Percentiles rank a stretch among this genome's conserved stretches.
These are phyloP conservation scores for Neonectria magnoliae DNA, from an alignment of 2,329 filamentous ascomycete genomes.

Conservation along the genomic window DNA sequence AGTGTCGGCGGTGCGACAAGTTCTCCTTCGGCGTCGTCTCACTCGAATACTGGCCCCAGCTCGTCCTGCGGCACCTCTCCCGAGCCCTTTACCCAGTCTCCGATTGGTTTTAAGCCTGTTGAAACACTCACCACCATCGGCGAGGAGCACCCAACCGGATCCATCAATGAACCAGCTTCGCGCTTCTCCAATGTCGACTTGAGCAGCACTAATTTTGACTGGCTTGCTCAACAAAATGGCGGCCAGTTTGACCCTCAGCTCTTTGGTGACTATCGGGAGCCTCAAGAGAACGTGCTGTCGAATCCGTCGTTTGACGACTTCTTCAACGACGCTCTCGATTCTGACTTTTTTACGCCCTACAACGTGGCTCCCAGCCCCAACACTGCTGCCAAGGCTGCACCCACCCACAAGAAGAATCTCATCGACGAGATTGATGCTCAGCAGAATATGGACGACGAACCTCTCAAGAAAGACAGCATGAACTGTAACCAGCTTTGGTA, in stretches of 20 bases:
- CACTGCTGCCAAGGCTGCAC: conserved; percentile 37
- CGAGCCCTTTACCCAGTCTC: conserved; percentile 78
- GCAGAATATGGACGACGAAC: conserved; percentile 76
- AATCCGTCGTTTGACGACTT: conserved; percentile 77
- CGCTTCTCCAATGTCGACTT: conserved; percentile 51
- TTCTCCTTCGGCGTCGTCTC: conserved; percentile 71
- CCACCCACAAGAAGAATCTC: conserved; percentile 70
- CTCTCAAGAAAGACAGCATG: conserved; percentile 68
- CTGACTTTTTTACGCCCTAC: conserved; percentile 84
- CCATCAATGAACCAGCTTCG: conserved; percentile 48
- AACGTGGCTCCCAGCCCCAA: conserved; percentile 67
- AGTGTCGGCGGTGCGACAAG: conserved; percentile 64
- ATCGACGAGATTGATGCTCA: conserved; percentile 81
- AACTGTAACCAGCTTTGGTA: conserved; percentile 96
- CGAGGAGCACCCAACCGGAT: conserved; percentile 65
- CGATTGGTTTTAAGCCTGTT: conserved; percentile 69
- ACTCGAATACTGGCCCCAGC: conserved; percentile 67
- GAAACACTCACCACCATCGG: conserved; percentile 73
- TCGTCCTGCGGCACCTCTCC: conserved; percentile 82
- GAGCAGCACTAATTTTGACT: conserved; percentile 71
- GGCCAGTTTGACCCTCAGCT: conserved; percentile 91
- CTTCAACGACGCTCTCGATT: conserved; percentile 81
- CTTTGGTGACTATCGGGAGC: conserved; percentile 92
- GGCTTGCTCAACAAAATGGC: conserved; percentile 81
- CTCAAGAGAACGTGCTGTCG: conserved; percentile 80